Base-by-base conservation (phyloP, 306 rosid genomes). In the Purshia tridentata region DNA sequence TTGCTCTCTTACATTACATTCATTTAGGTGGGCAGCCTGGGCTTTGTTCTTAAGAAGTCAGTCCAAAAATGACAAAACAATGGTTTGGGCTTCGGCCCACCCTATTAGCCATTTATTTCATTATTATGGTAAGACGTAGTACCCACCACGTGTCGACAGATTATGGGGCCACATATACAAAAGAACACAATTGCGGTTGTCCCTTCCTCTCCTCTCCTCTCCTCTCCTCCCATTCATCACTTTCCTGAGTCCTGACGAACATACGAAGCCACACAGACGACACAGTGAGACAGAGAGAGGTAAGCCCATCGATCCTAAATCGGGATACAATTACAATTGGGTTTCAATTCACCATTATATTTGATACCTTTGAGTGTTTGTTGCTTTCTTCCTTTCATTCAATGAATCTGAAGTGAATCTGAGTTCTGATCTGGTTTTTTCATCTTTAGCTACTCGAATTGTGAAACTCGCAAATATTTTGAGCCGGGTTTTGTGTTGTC, bases 391-490 rank as follows among this genome's bases (percentile, higher is more conserved):
- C 39, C 18, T 12, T 29, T 14, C 11, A 13, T 10, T 61, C 66
- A 61, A 8, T 16, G 12, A 16, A 41, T 6, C 14, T 23, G 51
- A 65, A 67, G 50, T 59, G 56, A 13, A 19, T 67, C 19, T 61
- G 15, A 64, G 13, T 65, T 39, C 40, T 77, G 59, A 72, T 65
- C 73, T 37, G 29, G 13, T 70, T 50, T 74, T 66, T 73, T 40
- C 64, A 59, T 72, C 67, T 83, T 65, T 62, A 62, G 77, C 63
- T 47, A 12, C 61, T 56, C 45, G 15, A 47, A 72, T n/a, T 41
- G 75, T 56, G 72, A 65, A 65, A 13, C 19, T 20, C 12, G 60
- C 22, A 7, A 22, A n/a, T 52, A 52, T 16, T 67, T 79, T 68
- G 35, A 23, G 39, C 67, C 29, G 29, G 68, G 79, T 72, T 72